Percentiles rank a stretch among this genome's conserved stretches.
Conservation (phyloP, 768 basidiomycete species). For the Amanita molliuscula region DNA sequence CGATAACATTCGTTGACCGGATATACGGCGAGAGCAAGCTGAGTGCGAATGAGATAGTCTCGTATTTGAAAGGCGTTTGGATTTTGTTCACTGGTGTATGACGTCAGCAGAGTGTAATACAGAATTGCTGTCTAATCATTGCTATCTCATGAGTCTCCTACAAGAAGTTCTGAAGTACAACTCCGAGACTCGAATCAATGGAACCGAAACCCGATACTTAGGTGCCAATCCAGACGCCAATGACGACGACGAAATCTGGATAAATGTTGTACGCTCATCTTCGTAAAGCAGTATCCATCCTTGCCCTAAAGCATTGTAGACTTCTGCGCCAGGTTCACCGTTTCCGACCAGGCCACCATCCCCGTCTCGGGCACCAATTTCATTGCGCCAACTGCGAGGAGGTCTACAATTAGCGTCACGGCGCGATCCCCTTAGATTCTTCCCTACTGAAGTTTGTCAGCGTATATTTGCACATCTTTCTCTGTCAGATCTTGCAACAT, state of each 20-base stretch:
- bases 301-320: slow-evolving; percentile 22
- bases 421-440: slow-evolving; percentile 53
- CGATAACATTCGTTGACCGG: slow-evolving; percentile 91
- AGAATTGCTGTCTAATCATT: neutral
- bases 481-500: slow-evolving; percentile 60
- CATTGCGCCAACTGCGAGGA: slow-evolving; percentile 38
- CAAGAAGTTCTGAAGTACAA: slow-evolving; percentile 61
- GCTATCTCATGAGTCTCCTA: slow-evolving; percentile 46
- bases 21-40: slow-evolving; percentile 92
- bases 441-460: slow-evolving; percentile 80
- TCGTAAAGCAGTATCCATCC: slow-evolving; percentile 6
- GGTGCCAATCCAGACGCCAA: slow-evolving; percentile 26
- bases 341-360: slow-evolving; percentile 53
- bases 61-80: slow-evolving; percentile 82
- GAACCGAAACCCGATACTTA: slow-evolving; percentile 5
- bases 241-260: slow-evolving; percentile 60
- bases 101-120: slow-evolving; percentile 11
- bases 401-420: slow-evolving; percentile 32
- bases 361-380: slow-evolving; percentile 31
- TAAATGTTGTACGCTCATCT: slow-evolving; percentile 50
- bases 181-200: slow-evolving; percentile 11
- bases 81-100: slow-evolving; percentile 64
- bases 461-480: slow-evolving; percentile 58
- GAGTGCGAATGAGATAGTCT: slow-evolving; percentile 79
- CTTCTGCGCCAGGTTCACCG: slow-evolving; percentile 61